Evolutionary conservation across 1,284 basidiomycete species (phyloP), one percentile per base, ranked within the genome.

Genomic region (Rhizopogon parksii): DNA sequence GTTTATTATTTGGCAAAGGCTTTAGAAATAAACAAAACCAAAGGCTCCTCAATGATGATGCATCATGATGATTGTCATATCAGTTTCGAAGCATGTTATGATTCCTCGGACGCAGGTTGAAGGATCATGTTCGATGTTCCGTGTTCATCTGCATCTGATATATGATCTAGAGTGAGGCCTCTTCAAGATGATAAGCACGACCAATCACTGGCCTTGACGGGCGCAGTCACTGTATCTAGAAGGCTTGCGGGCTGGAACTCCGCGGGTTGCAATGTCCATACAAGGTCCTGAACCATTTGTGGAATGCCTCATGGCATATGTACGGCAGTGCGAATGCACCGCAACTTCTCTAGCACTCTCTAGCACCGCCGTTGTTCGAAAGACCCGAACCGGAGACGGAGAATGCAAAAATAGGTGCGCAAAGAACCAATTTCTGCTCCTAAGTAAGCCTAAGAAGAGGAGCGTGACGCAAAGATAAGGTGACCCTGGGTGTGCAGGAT

Each of bases 11-110:
- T 45, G 42, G 42, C 42, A 34, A 45, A 19, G 30, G 42, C 42
- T 45, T 45, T 21, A 45, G 42, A 34, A 45, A 45, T 34, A 45
- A 45, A 45, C 42, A 45, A 12, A 32, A 14, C 42, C 42, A 43
- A 32, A 32, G 30, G 30, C 2, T 32, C 7, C 19, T n/a, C 30
- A 19, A 45, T 19, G 42, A 45, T 19, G 42, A 8, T 14, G 14
- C 3, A 27, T 27, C 7, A 27, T 27, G 27, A 45, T 45, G 17
- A 6, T 25, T 6, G 8, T 30, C 8, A 30, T 32, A 19, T 40
- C 24, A 2, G 11, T 27, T 42, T 42, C 42, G 7, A 42, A 17
- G 27, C 40, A 8, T 11, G 17, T 17, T 14, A 11, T 4, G 19
- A 36, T 11, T 15, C 35, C 35, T 36, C 42, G 17, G 42, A 32